Percentiles rank a stretch among this genome's conserved stretches.
Evolutionary conservation across 2,329 filamentous ascomycete genomes (phyloP).

Genomic region (Sarocladiaceae sp.): DNA sequence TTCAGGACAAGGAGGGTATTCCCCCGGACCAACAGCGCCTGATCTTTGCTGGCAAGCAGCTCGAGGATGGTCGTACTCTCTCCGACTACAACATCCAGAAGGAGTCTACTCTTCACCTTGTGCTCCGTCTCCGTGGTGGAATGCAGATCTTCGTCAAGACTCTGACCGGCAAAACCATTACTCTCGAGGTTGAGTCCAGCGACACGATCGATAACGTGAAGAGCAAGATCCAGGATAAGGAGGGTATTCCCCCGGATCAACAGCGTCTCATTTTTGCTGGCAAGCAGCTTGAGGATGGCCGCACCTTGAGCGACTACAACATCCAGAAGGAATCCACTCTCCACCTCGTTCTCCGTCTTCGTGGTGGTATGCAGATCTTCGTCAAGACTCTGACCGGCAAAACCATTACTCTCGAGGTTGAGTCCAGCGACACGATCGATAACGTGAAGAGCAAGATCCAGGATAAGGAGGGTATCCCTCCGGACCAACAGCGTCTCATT

Average conservation of each 20-base stretch:
- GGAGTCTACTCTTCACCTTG: constrained; percentile 74
- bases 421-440: constrained; percentile 87
- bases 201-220: constrained; percentile 98
- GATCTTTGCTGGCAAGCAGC: constrained; percentile 89
- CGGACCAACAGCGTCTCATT: constrained; percentile 92
- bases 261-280: constrained; percentile 94
- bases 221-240: constrained; percentile 97
- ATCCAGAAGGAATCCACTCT: constrained; percentile 91
- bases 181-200: constrained; percentile 78
- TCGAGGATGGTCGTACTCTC: constrained; percentile 86
- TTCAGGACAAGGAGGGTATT: constrained; percentile 89
- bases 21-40: constrained; percentile 91
- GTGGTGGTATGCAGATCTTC: constrained; percentile 76
- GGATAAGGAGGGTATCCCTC: constrained; percentile 96
- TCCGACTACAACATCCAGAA: constrained; percentile 97
- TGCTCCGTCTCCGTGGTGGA: constrained; percentile 75
- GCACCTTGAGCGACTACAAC: constrained; percentile 88
- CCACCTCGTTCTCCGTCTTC: constrained; percentile 82
- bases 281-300: constrained; percentile 92
- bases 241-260: constrained; percentile 93
- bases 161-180: constrained; percentile 92
- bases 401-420: constrained; percentile 88
- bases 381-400: constrained; percentile 87
- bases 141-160: constrained; percentile 77
- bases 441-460: constrained; percentile 98